Conservation (phyloP, 1,284 basidiomycete species). For the Agaricales sp. region DNA sequence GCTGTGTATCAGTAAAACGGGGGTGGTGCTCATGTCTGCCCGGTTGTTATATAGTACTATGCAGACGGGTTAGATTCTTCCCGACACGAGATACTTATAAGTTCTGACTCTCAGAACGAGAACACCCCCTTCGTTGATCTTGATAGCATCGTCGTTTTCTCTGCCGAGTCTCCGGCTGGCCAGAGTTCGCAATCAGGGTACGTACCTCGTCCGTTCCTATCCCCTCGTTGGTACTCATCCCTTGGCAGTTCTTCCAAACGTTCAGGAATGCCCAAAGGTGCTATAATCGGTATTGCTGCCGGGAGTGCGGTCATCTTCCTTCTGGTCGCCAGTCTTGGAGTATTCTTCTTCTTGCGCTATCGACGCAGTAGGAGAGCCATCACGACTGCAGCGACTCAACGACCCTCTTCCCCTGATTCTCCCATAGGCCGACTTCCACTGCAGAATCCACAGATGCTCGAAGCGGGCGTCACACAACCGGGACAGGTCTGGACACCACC, state of each 20-base stretch:
- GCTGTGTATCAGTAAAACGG: conserved; percentile 3
- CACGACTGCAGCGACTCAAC: background rate
- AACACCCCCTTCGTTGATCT: conserved; percentile 29
- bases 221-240: no score
- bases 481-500: background rate
- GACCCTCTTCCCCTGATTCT: background rate
- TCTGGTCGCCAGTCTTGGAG: background rate
- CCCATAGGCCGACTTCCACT: background rate
- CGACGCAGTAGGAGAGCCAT: background rate
- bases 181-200: no score
- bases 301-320: background rate
- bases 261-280: background rate
- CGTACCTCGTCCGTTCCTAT: no score
- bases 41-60: conserved; percentile 26
- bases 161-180: conserved; percentile 11
- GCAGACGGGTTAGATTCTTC: conserved; percentile 23
- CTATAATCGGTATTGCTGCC: background rate
- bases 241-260: no score
- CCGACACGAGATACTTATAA: conserved; percentile 24
- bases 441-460: background rate
- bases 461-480: background rate
- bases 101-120: conserved; percentile 17
- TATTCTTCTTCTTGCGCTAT: background rate
- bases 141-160: conserved; percentile 31
- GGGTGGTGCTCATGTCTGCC: conserved; percentile 7